Evolutionary conservation across 1,139 yeast genomes (phyloP).

Genomic region (Saccharomyces hybrid): DNA sequence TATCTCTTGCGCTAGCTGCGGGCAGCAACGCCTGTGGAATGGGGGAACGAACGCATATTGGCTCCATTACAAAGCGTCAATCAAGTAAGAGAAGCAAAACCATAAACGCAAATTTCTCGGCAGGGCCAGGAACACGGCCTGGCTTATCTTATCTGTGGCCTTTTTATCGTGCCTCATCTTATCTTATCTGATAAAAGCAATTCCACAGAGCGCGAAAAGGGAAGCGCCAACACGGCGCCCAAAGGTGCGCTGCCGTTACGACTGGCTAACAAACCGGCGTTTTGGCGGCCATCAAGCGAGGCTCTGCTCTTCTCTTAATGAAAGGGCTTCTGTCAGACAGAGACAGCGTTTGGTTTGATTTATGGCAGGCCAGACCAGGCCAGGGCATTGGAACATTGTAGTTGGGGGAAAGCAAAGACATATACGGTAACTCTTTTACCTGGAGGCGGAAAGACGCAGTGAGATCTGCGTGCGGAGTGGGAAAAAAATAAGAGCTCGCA

Average conservation of each 20-base stretch:
- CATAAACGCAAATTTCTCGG: background rate
- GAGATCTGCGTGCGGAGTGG: background rate
- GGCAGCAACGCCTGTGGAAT: background rate
- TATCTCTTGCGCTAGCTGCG: background rate
- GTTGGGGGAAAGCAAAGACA: background rate
- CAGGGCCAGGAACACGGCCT: background rate
- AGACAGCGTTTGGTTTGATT: background rate
- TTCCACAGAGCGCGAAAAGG: background rate
- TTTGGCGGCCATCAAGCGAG: background rate
- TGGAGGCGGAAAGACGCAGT: background rate
- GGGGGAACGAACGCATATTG: background rate
- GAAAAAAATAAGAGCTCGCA: constrained; percentile 45
- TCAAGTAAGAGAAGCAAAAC: background rate
- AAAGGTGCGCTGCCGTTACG: background rate
- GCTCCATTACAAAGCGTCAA: background rate
- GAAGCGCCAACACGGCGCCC: background rate
- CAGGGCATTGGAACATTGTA: background rate
- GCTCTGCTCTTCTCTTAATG: background rate
- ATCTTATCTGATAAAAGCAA: background rate
- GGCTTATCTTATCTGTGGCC: background rate
- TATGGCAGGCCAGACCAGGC: background rate
- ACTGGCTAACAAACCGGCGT: background rate
- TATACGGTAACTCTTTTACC: background rate
- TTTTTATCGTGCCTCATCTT: background rate
- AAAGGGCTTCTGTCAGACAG: background rate